These are phyloP conservation scores for Diaporthe vexans DNA, from an alignment of 2,329 filamentous ascomycete genomes.

Conservation along the genomic window DNA sequence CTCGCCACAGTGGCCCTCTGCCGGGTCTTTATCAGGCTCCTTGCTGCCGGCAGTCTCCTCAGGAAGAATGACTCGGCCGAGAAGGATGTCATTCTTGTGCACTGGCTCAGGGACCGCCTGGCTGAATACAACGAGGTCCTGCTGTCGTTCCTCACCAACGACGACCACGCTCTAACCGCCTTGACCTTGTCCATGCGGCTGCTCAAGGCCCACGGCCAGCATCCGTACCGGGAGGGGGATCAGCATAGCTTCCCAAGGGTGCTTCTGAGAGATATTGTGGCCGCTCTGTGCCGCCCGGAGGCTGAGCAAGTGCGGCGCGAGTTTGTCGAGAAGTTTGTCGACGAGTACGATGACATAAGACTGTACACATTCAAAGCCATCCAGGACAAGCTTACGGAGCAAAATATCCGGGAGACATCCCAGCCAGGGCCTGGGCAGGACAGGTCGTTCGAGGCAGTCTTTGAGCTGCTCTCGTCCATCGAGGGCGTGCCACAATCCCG, in stretches of 20 bases:
- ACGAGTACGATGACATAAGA: slow-evolving; percentile 85
- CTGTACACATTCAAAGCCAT: slow-evolving; percentile 85
- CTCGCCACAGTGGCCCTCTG: slow-evolving; percentile 86
- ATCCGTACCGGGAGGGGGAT: slow-evolving; percentile 67
- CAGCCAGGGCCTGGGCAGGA: not conserved
- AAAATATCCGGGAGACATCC: slow-evolving; percentile 45
- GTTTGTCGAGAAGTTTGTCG: slow-evolving; percentile 83
- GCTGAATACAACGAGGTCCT: slow-evolving; percentile 78
- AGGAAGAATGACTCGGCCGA: slow-evolving; percentile 76
- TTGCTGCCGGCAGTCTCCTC: slow-evolving; percentile 79
- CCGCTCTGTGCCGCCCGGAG: slow-evolving; percentile 70
- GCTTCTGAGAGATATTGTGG: slow-evolving; percentile 76
- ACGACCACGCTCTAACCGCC: slow-evolving; percentile 76
- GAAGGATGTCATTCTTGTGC: slow-evolving; percentile 80
- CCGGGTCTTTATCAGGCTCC: slow-evolving; percentile 85
- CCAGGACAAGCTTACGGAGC: slow-evolving; percentile 46
- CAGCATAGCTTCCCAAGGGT: slow-evolving; percentile 78
- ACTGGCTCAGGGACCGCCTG: slow-evolving; percentile 84
- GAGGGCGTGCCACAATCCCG: slow-evolving; percentile 78
- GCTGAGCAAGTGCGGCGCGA: slow-evolving; percentile 75
- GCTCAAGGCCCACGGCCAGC: slow-evolving; percentile 82
- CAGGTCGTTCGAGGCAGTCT: slow-evolving; percentile 64
- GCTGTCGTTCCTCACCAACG: slow-evolving; percentile 70
- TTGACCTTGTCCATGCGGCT: slow-evolving; percentile 87
- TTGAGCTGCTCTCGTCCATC: slow-evolving; percentile 75